phyloP scores from a whole-genome alignment of 2,329 filamentous ascomycete species.

The Fusarium concolor region DNA sequence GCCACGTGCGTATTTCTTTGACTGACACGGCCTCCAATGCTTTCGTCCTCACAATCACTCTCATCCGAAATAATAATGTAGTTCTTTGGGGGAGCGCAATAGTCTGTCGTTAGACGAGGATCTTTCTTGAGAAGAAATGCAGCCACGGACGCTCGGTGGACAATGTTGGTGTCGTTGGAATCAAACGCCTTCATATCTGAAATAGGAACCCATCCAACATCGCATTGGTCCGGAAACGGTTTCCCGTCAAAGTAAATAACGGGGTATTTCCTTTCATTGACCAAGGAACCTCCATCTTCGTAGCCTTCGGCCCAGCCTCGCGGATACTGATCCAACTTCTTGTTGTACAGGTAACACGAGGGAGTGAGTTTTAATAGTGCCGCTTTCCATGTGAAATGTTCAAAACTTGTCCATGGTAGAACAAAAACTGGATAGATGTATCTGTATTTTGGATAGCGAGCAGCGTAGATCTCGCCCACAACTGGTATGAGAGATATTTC shows the following conservation, averaged over 20 bases:
- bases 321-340: neutral
- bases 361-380: neutral
- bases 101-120: neutral
- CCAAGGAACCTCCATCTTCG: accelerated
- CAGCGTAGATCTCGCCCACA: neutral
- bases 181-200: neutral
- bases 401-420: neutral
- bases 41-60: accelerated
- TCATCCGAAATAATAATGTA: neutral
- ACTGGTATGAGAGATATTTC: neutral
- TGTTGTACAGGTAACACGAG: neutral
- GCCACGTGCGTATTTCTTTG: too few species aligned
- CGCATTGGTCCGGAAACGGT: accelerated
- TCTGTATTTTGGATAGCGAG: accelerated
- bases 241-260: neutral
- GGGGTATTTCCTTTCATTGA: neutral
- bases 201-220: neutral
- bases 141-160: accelerated
- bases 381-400: neutral
- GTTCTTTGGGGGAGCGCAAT: accelerated
- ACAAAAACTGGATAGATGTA: neutral
- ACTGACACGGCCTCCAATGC: too few species aligned
- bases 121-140: neutral
- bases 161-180: neutral
- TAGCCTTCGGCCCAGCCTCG: neutral